Base-by-base conservation (phyloP, 805 yeast species). In the Yarrowia porcina region DNA sequence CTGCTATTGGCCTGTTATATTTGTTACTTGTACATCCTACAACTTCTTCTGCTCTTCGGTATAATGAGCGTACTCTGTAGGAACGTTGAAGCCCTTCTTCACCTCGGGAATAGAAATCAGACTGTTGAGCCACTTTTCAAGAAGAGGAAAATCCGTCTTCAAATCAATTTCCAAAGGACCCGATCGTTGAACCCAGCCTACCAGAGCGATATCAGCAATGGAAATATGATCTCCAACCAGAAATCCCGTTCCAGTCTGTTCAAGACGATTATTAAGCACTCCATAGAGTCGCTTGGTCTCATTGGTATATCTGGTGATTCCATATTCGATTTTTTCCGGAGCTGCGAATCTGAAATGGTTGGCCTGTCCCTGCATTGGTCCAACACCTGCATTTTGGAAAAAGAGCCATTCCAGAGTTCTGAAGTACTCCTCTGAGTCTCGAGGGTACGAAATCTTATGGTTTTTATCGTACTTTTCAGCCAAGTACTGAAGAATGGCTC, bases 101-200 rank as follows among this genome's bases (percentile, higher is more conserved):
- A 90, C 96, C 3, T 91, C 90, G 9, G 94, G 93, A 73, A 96
- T 82, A 75, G 94, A 83, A 90, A 89, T 86, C 91, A 90, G 87
- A 69, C 84, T 85, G 73, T 88, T 87, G 13, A 96, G 87, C 96
- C 96, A 90, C 73, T 90, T 89, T 76, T 87, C 87, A 54, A 90
- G 92, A 72, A 87, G 89, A 44, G 83, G 83, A 30, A 78, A 74
- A 17, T 75, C 76, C 0, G 11, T 23, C 10, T 42, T 35, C 15
- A 64, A 65, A 30, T 45, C 36, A 38, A 67, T 64, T 15, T 54
- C 67, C 23, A 66, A 35, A 7, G 27, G 12, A 9, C 54, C n/a
- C 52, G 70, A 39, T 9, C 61, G 61, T 15, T 44, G 66, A 28
- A 79, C 74, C 88, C 87, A 83, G 3, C 82, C 78, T 65, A 73